Evolutionary conservation across 2,329 filamentous ascomycete genomes (phyloP).

Genomic region (Clonostachys chloroleuca): DNA sequence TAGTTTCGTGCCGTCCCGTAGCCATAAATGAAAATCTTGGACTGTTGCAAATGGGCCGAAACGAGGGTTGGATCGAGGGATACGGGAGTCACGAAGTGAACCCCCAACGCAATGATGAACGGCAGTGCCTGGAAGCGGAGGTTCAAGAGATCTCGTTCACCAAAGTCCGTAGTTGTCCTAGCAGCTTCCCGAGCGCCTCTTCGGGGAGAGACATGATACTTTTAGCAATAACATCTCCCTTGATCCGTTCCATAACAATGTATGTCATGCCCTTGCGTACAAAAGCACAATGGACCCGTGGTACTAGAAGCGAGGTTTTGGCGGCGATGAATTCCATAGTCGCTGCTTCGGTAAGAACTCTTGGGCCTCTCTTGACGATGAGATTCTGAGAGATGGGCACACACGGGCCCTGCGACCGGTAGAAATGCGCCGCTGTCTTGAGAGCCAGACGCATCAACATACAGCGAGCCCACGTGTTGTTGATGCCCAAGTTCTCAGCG

Average conservation of each 20-base stretch:
- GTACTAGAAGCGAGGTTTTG: slow-evolving; percentile 37
- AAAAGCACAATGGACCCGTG: slow-evolving; percentile 34
- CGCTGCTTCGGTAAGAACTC: not conserved
- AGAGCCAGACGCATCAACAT: slow-evolving; percentile 15
- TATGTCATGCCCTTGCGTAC: slow-evolving; percentile 22
- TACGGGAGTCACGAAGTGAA: not conserved
- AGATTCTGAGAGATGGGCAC: slow-evolving; percentile 16
- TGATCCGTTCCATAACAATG: slow-evolving; percentile 34
- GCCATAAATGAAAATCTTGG: slow-evolving; percentile 14
- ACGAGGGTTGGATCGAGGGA: not conserved
- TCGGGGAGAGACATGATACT: slow-evolving; percentile 7
- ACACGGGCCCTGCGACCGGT: slow-evolving; percentile 11
- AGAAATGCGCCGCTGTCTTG: slow-evolving; percentile 16
- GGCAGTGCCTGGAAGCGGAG: not conserved
- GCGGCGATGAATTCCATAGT: slow-evolving; percentile 28
- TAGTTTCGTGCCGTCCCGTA: slow-evolving; percentile 5
- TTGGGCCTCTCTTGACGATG: slow-evolving; percentile 13
- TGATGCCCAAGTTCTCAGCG: slow-evolving; percentile 17
- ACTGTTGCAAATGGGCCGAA: slow-evolving; percentile 16
- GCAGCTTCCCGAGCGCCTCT: slow-evolving; percentile 10
- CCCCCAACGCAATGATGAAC: not conserved
- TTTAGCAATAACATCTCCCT: slow-evolving; percentile 11
- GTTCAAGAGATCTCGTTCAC: slow-evolving; percentile 1
- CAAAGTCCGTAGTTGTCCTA: slow-evolving; percentile 11
- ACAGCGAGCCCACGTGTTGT: slow-evolving; percentile 16